These are phyloP conservation scores for Metarhizium brunneum DNA, from an alignment of 2,329 filamentous ascomycete species.

Conservation along the genomic window DNA sequence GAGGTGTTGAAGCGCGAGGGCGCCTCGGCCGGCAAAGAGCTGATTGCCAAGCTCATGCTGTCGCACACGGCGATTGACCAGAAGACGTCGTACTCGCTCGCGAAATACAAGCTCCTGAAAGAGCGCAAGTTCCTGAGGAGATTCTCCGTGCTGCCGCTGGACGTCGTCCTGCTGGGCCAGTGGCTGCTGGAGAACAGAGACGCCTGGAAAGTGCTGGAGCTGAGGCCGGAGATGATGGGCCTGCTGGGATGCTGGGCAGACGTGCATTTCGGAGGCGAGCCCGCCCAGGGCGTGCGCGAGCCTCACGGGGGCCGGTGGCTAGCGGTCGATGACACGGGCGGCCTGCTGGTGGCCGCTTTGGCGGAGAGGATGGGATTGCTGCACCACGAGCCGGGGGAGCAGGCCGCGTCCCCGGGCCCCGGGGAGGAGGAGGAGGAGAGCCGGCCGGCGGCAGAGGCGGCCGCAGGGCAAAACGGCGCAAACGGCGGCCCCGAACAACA, in stretches of 20 bases:
- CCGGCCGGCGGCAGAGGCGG: constrained; percentile 2
- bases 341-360: constrained; percentile 70
- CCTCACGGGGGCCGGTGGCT: constrained; percentile 53
- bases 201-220: constrained; percentile 69
- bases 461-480: neutral
- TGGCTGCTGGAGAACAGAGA: constrained; percentile 78
- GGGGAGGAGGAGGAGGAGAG: constrained; percentile 1
- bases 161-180: constrained; percentile 65
- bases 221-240: constrained; percentile 75
- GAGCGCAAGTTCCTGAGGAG: constrained; percentile 85
- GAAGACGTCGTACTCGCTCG: constrained; percentile 87
- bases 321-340: constrained; percentile 79
- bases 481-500: constrained; percentile 2
- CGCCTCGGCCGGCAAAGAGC: constrained; percentile 71
- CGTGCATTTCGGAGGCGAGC: constrained; percentile 52
- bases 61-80: constrained; percentile 86
- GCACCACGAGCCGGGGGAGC: constrained; percentile 32
- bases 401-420: constrained; percentile 1
- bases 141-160: constrained; percentile 77
- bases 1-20: constrained; percentile 67
- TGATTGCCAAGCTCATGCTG: constrained; percentile 86
- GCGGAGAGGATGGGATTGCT: constrained; percentile 85
- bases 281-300: constrained; percentile 14
- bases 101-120: constrained; percentile 94
- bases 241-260: constrained; percentile 85